Conservation (phyloP, 2,329 filamentous ascomycete genomes). For the Hirsutella minnesotensis region DNA sequence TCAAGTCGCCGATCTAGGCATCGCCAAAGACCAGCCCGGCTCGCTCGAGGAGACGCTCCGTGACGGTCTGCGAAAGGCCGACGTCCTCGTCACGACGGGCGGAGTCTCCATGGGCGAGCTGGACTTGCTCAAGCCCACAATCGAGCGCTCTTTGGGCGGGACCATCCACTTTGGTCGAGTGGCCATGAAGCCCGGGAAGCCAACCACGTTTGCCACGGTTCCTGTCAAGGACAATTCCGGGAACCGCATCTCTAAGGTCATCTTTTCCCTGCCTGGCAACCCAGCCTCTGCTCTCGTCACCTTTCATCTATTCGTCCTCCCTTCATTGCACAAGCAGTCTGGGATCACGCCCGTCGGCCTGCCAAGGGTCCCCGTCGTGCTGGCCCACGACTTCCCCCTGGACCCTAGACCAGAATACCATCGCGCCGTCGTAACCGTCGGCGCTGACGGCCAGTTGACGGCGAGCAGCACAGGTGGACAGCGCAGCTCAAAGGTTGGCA, state of each 20-base stretch:
- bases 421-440: slow-evolving; percentile 60
- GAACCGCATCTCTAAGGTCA: slow-evolving; percentile 49
- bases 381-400: slow-evolving; percentile 61
- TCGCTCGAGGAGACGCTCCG: slow-evolving; percentile 69
- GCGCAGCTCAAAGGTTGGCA: slow-evolving; percentile 80
- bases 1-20: slow-evolving; percentile 72
- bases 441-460: slow-evolving; percentile 53
- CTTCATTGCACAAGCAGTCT: slow-evolving; percentile 65
- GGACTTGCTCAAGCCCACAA: slow-evolving; percentile 89
- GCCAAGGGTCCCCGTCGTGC: slow-evolving; percentile 55
- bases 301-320: slow-evolving; percentile 87
- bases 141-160: slow-evolving; percentile 79
- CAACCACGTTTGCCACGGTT: slow-evolving; percentile 90
- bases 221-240: slow-evolving; percentile 50
- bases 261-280: slow-evolving; percentile 90
- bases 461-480: slow-evolving; percentile 83
- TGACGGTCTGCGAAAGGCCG: slow-evolving; percentile 58
- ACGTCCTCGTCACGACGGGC: slow-evolving; percentile 82
- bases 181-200: slow-evolving; percentile 96
- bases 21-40: slow-evolving; percentile 62
- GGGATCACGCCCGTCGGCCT: slow-evolving; percentile 60
- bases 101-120: slow-evolving; percentile 97
- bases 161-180: slow-evolving; percentile 95
- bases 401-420: slow-evolving; percentile 87
- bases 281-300: slow-evolving; percentile 88